phyloP scores from a whole-genome alignment of 1,139 yeast genomes.

The Suhomyces bribrorum region DNA sequence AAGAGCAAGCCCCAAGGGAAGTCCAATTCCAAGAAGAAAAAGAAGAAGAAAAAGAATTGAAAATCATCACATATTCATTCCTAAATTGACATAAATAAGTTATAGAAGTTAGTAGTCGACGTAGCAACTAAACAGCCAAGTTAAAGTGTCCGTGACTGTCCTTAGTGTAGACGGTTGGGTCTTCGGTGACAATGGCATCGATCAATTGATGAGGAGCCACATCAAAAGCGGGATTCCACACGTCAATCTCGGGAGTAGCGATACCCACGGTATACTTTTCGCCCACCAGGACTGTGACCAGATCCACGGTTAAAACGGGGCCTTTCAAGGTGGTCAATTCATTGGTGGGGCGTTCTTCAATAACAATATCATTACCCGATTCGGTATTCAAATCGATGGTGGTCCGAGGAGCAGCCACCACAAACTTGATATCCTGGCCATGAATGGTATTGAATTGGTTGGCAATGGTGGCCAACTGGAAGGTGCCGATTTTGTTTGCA shows the following conservation, averaged over 20 bases:
- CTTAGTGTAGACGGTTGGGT: constrained; percentile 52
- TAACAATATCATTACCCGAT: constrained; percentile 71
- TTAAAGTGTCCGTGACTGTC: constrained; percentile 47
- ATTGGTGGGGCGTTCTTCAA: constrained; percentile 81
- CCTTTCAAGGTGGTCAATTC: constrained; percentile 83
- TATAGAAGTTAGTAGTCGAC: too few relatives aligned
- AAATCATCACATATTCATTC: too few relatives aligned
- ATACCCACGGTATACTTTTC: constrained; percentile 64
- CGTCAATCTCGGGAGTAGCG: constrained; percentile 82
- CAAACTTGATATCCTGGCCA: constrained; percentile 61
- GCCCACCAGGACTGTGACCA: constrained; percentile 24
- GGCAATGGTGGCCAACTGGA: constrained; percentile 76
- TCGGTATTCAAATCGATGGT: constrained; percentile 73
- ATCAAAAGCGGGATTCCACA: constrained; percentile 97
- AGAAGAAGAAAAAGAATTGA: constrained; percentile 5
- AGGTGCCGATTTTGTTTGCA: constrained; percentile 97
- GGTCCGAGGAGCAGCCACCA: constrained; percentile 94
- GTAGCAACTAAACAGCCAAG: constrained; percentile 25
- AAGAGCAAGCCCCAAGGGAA: too few relatives aligned
- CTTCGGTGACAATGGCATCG: constrained; percentile 87
- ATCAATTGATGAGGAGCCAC: constrained; percentile 82
- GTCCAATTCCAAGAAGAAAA: too few relatives aligned
- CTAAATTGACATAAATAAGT: too few relatives aligned
- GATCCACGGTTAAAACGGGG: constrained; percentile 36
- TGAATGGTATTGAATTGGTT: constrained; percentile 34